These are phyloP conservation scores for Panus rudis DNA, from an alignment of 768 basidiomycete genomes.

Conservation along the genomic window DNA sequence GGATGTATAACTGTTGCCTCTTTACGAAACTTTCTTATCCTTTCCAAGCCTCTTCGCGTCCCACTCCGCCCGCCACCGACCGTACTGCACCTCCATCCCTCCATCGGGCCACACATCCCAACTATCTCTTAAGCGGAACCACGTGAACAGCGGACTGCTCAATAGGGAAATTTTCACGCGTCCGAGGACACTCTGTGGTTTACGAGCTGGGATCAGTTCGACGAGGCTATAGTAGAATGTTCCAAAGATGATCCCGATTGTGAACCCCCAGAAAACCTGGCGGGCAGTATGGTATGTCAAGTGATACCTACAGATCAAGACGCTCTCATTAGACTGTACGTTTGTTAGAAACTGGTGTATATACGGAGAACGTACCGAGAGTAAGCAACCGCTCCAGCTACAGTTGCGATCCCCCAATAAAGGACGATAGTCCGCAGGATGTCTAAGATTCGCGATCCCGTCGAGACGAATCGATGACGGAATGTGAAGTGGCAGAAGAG, in stretches of 20 bases:
- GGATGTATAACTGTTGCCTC: too few species aligned
- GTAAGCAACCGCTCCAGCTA: constrained; percentile 67
- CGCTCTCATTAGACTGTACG: too few species aligned
- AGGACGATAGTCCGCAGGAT: constrained; percentile 37
- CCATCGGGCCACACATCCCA: constrained; percentile 79
- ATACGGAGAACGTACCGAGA: constrained; percentile 47
- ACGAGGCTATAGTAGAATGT: constrained; percentile 44
- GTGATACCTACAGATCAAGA: constrained; percentile 43
- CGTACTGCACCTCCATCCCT: constrained; percentile 70
- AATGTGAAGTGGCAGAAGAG: constrained; percentile 66
- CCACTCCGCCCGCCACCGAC: constrained; percentile 55
- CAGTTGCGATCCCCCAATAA: constrained; percentile 43
- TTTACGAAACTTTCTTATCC: background rate
- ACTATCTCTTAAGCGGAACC: constrained; percentile 72
- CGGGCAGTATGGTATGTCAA: constrained; percentile 67
- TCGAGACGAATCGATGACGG: constrained; percentile 56
- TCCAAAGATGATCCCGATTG: constrained; percentile 55
- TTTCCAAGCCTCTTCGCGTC: constrained; percentile 20
- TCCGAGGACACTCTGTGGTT: constrained; percentile 51
- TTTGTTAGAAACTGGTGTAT: background rate
- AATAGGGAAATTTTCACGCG: constrained; percentile 42
- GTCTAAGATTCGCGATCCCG: constrained; percentile 47
- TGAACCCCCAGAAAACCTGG: constrained; percentile 72
- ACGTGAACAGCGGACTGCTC: constrained; percentile 47
- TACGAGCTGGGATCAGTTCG: constrained; percentile 49